phyloP scores from a whole-genome alignment of 331 rosid genomes.

The Rosa hybrid region DNA sequence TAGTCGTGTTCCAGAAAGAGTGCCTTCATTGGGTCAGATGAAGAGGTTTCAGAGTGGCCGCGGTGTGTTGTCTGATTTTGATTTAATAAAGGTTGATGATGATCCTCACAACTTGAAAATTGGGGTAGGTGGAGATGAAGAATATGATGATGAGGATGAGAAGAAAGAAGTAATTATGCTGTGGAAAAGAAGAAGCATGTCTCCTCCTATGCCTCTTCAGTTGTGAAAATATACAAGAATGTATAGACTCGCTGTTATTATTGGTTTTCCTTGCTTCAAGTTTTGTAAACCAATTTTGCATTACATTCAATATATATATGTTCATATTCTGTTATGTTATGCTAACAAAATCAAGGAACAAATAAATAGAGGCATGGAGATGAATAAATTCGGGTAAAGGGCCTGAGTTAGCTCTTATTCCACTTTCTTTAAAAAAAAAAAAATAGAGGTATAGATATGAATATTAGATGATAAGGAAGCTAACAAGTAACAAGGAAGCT shows the following conservation, averaged over 20 bases:
- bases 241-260: not conserved
- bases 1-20: not conserved
- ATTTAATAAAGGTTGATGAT: constrained; percentile 36
- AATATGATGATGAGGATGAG: not conserved
- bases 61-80: constrained; percentile 16
- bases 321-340: not conserved
- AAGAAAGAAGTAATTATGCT: not conserved
- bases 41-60: constrained; percentile 22
- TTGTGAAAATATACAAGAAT: not conserved
- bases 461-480: too few relatives aligned
- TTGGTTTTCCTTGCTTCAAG: not conserved
- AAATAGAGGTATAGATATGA: too few relatives aligned
- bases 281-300: not conserved
- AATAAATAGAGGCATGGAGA: too few relatives aligned
- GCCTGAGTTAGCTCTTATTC: too few relatives aligned
- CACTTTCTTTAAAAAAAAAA: too few relatives aligned
- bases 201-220: constrained; percentile 14
- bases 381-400: too few relatives aligned
- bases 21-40: constrained; percentile 23
- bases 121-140: not conserved
- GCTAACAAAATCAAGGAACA: too few relatives aligned
- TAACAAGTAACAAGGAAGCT: too few relatives aligned
- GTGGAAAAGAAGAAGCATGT: constrained; percentile 7
- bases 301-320: not conserved
- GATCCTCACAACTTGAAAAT: not conserved